These are phyloP conservation scores for Ustilago hordei DNA, from an alignment of 1,284 basidiomycete genomes.

Conservation along the genomic window DNA sequence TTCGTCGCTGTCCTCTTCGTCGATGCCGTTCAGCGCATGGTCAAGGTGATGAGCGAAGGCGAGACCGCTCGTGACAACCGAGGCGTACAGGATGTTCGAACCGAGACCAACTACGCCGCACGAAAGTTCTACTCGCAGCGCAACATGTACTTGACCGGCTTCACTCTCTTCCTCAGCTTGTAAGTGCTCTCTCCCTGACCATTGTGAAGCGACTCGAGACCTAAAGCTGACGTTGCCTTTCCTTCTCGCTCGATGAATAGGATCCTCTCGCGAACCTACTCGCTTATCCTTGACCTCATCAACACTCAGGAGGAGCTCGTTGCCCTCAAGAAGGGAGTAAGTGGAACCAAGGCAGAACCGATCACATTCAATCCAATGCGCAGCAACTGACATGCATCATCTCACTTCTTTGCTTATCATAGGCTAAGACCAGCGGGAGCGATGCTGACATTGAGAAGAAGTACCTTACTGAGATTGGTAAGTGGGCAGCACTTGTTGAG, in stretches of 20 bases:
- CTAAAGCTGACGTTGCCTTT: not conserved
- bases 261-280: constrained; percentile 90
- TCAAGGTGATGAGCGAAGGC: constrained; percentile 81
- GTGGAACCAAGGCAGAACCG: not conserved
- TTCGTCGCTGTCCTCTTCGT: constrained; percentile 84
- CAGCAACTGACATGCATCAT: not conserved
- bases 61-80: constrained; percentile 78
- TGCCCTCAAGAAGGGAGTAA: constrained; percentile 79
- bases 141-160: constrained; percentile 84
- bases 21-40: constrained; percentile 94
- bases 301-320: constrained; percentile 88
- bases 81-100: constrained; percentile 77
- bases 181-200: constrained; percentile 15
- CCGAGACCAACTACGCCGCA: constrained; percentile 86
- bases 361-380: not conserved
- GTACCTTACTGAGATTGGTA: constrained; percentile 55
- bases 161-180: constrained; percentile 81
- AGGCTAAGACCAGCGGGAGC: constrained; percentile 31
- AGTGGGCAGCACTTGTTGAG: constrained; percentile 1
- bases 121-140: constrained; percentile 82
- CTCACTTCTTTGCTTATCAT: not conserved
- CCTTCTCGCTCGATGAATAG: not conserved
- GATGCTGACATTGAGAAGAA: constrained; percentile 63
- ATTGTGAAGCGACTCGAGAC: not conserved
- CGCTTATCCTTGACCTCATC: constrained; percentile 89